phyloP scores from a whole-genome alignment of 2,329 filamentous ascomycete genomes.

The Diaporthe ampelina region DNA sequence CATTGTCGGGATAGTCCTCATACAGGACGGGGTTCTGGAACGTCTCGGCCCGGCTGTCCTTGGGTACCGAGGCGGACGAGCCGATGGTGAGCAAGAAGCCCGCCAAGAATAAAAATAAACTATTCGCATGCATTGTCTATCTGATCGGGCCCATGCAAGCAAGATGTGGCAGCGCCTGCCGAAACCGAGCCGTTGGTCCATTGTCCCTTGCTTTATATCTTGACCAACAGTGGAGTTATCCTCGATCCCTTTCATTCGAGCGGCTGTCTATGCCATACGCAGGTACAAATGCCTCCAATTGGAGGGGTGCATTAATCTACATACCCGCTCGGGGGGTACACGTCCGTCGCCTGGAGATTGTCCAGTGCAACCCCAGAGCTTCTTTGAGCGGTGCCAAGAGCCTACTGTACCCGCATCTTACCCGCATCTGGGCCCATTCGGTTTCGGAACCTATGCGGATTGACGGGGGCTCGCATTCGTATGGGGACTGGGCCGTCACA shows the following conservation, averaged over 20 bases:
- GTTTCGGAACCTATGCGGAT: neutral
- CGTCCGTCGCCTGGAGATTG: conserved; percentile 11
- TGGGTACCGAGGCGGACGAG: conserved; percentile 1
- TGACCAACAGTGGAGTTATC: neutral
- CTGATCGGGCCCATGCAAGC: neutral
- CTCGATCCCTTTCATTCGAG: neutral
- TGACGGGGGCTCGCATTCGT: neutral
- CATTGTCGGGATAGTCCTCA: conserved; percentile 53
- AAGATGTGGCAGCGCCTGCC: neutral
- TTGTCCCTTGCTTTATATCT: neutral
- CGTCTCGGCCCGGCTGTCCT: conserved; percentile 7
- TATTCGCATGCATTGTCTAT: conserved; percentile 24
- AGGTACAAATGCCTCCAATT: neutral
- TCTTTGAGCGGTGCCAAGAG: conserved; percentile 1
- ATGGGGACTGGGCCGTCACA: neutral
- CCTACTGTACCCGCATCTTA: neutral
- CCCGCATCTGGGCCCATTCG: neutral
- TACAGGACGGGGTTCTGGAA: conserved; percentile 47
- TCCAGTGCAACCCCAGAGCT: neutral
- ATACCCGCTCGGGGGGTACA: conserved; percentile 19
- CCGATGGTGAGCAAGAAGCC: conserved; percentile 1
- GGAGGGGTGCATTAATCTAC: neutral
- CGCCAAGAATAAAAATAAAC: neutral
- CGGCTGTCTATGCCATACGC: neutral
- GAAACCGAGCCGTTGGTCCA: neutral